Evolutionary conservation across 225 moss, liverwort and hornwort species (phyloP), one percentile per base, ranked within the genome.

Genomic region (Antitrichia curtipendula): DNA sequence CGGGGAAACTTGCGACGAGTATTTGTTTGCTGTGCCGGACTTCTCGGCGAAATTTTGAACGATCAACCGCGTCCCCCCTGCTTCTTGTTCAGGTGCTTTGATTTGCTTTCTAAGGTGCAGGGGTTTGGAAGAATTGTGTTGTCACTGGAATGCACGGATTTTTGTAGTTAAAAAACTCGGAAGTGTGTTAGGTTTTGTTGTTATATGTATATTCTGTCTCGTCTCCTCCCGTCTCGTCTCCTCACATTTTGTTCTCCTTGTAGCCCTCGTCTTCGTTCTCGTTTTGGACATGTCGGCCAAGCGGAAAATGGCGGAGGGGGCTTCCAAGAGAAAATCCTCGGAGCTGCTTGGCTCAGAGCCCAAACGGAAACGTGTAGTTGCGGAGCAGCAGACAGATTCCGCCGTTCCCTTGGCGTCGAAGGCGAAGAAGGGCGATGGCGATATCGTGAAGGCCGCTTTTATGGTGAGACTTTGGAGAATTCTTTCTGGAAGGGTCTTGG

Each of bases 371-470:
- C 86, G 90, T 25, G 49, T 85, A 50, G 82, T 76, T 21, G 56
- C 49, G 71, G 85, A 82, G 59, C 29, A 84, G 49, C 58, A 69
- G 19, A 36, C 31, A 43, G 41, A 36, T 70, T 40, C 72, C 25
- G 17, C 63, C 29, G 74, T 34, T 68, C 77, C 83, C 13, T 50
- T 29, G 28, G 45, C 41, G 38, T 65, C 78, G 10, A 83, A 82
- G 68, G 32, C 70, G 43, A 78, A 62, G 80, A 65, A 41, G 65
- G 41, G 12, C 54, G 32, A 65, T 64, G 75, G 0, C 22, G 85
- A 85, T 64, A 85, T 85, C 13, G 64, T 85, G n/a, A 71, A 57
- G 65, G 87, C 91, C 61, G 78, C 81, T 25, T 91, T 91, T 47
- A 89, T 91, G 89, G 91, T 91, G 78, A 78, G 87, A 61, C 8